Percentiles rank a stretch among this genome's conserved stretches.
Evolutionary conservation across 495 filamentous ascomycete genomes (phyloP).

Genomic region (Aspergillus diversus): DNA sequence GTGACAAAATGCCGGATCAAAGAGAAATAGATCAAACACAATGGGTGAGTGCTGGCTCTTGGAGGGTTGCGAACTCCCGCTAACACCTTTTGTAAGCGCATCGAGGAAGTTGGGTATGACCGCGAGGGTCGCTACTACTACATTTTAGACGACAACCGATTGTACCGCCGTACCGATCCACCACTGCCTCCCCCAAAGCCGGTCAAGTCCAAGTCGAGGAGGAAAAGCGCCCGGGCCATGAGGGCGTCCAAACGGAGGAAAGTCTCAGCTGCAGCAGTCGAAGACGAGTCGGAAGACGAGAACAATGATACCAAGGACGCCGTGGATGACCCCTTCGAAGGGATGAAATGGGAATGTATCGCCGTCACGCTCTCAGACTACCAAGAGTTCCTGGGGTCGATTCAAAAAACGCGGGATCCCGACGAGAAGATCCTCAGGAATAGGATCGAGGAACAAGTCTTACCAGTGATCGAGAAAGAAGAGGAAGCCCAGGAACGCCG

Average conservation of each 20-base stretch:
- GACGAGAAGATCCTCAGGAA: constrained; percentile 79
- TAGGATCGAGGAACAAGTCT: constrained; percentile 70
- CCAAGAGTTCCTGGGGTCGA: constrained; percentile 66
- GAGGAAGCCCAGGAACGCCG: constrained; percentile 76
- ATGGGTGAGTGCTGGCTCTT: constrained; percentile 66
- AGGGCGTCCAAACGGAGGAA: constrained; percentile 76
- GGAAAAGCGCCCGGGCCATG: constrained; percentile 69
- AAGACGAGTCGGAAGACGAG: constrained; percentile 58
- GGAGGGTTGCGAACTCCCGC: neutral
- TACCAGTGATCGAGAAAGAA: constrained; percentile 81
- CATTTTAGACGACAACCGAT: constrained; percentile 89
- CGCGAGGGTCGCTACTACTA: constrained; percentile 81
- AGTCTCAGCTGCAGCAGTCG: constrained; percentile 53
- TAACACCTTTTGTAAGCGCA: constrained; percentile 61
- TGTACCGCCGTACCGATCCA: constrained; percentile 82
- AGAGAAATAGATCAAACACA: constrained; percentile 77
- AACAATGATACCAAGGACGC: constrained; percentile 43
- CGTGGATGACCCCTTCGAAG: constrained; percentile 50
- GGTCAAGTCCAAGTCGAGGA: constrained; percentile 74
- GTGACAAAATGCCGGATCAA: constrained; percentile 83
- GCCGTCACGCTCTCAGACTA: constrained; percentile 80
- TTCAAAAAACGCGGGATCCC: constrained; percentile 73
- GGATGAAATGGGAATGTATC: constrained; percentile 88
- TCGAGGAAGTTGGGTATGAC: constrained; percentile 92
- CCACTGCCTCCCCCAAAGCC: constrained; percentile 58